A percentile compares a stretch with the other conserved stretches of the same genome.
These are phyloP conservation scores for Cyanidium caldarium DNA, from an alignment of 23 red algal genomes.

Conservation along the genomic window DNA sequence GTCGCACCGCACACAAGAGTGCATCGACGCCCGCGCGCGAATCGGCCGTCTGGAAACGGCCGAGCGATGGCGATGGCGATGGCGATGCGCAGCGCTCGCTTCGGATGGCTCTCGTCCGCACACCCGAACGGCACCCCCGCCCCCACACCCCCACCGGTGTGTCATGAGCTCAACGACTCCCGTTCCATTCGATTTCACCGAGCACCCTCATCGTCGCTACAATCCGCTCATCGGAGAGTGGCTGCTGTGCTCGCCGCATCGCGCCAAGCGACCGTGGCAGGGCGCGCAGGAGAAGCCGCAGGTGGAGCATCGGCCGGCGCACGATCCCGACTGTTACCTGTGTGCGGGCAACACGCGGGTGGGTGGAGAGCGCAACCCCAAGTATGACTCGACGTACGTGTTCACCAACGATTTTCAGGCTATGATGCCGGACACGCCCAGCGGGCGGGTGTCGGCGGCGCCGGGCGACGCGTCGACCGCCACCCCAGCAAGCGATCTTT, in stretches of 20 bases:
- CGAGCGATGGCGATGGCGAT: too few relatives aligned
- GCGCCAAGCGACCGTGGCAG: slow-evolving; percentile 89
- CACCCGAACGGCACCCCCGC: too few relatives aligned
- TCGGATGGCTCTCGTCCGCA: too few relatives aligned
- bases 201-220: slow-evolving; percentile 84
- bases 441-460: slow-evolving; percentile 15
- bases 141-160: too few relatives aligned
- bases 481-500: slow-evolving; percentile 10
- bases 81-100: too few relatives aligned
- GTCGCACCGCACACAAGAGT: too few relatives aligned
- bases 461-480: neutral
- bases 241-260: slow-evolving; percentile 81
- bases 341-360: slow-evolving; percentile 78
- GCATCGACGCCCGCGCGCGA: too few relatives aligned
- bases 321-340: slow-evolving; percentile 76
- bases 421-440: slow-evolving; percentile 44
- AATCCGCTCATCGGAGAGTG: slow-evolving; percentile 57
- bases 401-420: slow-evolving; percentile 96
- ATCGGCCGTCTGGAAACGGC: too few relatives aligned
- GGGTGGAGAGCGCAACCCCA: slow-evolving; percentile 54
- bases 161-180: too few relatives aligned
- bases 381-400: slow-evolving; percentile 65
- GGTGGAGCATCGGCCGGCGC: slow-evolving; percentile 49
- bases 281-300: slow-evolving; percentile 44
- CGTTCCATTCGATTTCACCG: slow-evolving; percentile 85